These are phyloP conservation scores for Echinochloa phyllopogon DNA, from an alignment of 176 grass and related monocot species.

Conservation along the genomic window DNA sequence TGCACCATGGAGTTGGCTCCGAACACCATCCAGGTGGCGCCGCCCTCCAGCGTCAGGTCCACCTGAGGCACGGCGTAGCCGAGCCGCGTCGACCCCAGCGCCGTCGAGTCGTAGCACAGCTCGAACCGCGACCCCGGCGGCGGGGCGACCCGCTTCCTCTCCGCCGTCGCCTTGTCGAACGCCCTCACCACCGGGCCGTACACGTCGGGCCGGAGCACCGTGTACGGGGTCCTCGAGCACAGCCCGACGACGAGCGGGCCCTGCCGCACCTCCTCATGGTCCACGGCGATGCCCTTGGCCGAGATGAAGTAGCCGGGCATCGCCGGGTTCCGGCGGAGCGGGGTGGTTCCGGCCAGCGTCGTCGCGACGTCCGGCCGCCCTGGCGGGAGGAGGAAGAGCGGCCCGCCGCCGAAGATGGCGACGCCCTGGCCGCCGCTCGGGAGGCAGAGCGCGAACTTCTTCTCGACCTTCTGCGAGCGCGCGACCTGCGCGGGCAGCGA, in stretches of 20 bases:
- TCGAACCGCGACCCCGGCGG: conserved; percentile 44
- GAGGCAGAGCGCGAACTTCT: conserved; percentile 73
- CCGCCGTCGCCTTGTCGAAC: conserved; percentile 30
- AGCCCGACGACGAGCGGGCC: conserved; percentile 20
- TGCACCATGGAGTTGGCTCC: conserved; percentile 56
- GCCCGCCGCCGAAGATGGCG: conserved; percentile 57
- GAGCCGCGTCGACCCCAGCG: conserved; percentile 39
- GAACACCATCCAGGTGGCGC: conserved; percentile 59
- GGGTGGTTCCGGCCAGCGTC: conserved; percentile 28
- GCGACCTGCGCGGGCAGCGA: conserved; percentile 57
- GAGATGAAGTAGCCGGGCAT: conserved; percentile 48
- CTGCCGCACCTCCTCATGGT: background rate
- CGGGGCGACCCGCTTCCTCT: conserved; percentile 6
- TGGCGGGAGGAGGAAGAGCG: conserved; percentile 40
- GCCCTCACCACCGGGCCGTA: conserved; percentile 48
- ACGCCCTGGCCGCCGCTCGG: conserved; percentile 52
- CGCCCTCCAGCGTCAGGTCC: conserved; percentile 45
- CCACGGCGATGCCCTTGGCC: conserved; percentile 49
- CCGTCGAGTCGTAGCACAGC: conserved; percentile 53
- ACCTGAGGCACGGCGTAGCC: conserved; percentile 60
- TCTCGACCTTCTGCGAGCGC: conserved; percentile 38
- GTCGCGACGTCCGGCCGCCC: conserved; percentile 1
- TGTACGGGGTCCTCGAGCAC: conserved; percentile 46
- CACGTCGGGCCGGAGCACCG: conserved; percentile 45
- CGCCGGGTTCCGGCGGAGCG: conserved; percentile 9